Conservation (phyloP, 2,329 filamentous ascomycete species). For the Fusarium marasasianum region DNA sequence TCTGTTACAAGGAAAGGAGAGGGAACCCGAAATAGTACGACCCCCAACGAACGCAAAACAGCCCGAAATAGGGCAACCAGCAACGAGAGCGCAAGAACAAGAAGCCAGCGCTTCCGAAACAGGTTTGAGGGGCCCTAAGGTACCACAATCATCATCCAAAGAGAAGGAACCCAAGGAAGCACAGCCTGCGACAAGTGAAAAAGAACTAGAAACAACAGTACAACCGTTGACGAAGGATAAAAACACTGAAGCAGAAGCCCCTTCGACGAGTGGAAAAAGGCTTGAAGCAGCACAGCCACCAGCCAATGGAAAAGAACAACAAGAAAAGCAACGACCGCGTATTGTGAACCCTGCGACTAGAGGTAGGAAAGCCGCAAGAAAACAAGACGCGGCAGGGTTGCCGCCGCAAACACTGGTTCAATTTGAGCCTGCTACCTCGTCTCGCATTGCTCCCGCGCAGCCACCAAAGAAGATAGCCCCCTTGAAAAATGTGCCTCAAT, state of each 20-base stretch:
- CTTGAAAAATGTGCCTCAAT: not conserved
- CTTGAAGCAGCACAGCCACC: not conserved
- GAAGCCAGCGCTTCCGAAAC: not conserved
- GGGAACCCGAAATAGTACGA: not conserved
- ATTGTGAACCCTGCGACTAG: conserved; percentile 61
- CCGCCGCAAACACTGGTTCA: conserved; percentile 55
- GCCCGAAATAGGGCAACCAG: not conserved
- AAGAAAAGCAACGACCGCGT: conserved; percentile 28
- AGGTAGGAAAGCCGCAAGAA: conserved; percentile 62
- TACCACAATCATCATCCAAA: not conserved
- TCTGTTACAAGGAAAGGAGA: not conserved
- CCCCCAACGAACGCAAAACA: not conserved
- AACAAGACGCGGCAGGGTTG: conserved; percentile 61
- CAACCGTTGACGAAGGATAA: not conserved
- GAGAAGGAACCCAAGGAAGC: not conserved
- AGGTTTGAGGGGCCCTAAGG: not conserved
- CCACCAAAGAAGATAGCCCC: not conserved
- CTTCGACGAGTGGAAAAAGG: not conserved
- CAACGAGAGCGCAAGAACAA: not conserved
- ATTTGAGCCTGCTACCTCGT: conserved; percentile 42
- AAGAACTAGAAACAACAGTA: not conserved
- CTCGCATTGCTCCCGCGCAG: conserved; percentile 5
- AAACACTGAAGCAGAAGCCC: not conserved
- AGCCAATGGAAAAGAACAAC: conserved; percentile 7
- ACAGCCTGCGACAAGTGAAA: not conserved